Evolutionary conservation across 331 rosid genomes (phyloP).

Genomic region (Pyrus hybrid): DNA sequence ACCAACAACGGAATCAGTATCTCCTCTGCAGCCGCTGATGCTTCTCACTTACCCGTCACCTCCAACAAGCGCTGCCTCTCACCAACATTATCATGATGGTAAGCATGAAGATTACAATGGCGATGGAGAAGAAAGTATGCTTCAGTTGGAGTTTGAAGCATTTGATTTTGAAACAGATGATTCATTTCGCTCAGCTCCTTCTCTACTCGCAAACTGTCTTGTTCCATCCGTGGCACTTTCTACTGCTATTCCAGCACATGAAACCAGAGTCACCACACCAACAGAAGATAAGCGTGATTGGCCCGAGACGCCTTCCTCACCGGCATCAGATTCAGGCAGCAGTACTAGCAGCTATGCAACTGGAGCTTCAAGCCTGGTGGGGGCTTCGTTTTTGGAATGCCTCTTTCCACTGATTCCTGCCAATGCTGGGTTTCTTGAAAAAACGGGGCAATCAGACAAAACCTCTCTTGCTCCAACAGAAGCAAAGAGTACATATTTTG

Average conservation of each 20-base stretch:
- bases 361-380: slow-evolving; percentile 49
- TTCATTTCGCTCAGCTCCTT: slow-evolving; percentile 30
- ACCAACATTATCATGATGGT: background rate
- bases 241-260: slow-evolving; percentile 26
- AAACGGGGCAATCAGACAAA: slow-evolving; percentile 19
- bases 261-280: background rate
- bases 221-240: slow-evolving; percentile 30
- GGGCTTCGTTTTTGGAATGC: slow-evolving; percentile 55
- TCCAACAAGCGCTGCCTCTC: slow-evolving; percentile 2
- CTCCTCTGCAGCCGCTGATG: background rate
- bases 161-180: slow-evolving; percentile 28
- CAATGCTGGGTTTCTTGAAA: slow-evolving; percentile 42
- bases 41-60: slow-evolving; percentile 28
- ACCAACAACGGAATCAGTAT: slow-evolving; percentile 7
- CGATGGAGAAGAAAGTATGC: slow-evolving; percentile 2
- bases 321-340: slow-evolving; percentile 36
- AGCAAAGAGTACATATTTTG: slow-evolving; percentile 2
- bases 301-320: slow-evolving; percentile 25
- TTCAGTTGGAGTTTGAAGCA: slow-evolving; percentile 21
- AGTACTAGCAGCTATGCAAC: slow-evolving; percentile 53
- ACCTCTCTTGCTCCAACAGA: slow-evolving; percentile 1
- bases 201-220: slow-evolving; percentile 44
- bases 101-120: background rate
- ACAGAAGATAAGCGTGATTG: slow-evolving; percentile 3
- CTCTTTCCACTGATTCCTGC: slow-evolving; percentile 64